phyloP scores from a whole-genome alignment of 2,329 filamentous ascomycete species.

The Polychaeton citri region DNA sequence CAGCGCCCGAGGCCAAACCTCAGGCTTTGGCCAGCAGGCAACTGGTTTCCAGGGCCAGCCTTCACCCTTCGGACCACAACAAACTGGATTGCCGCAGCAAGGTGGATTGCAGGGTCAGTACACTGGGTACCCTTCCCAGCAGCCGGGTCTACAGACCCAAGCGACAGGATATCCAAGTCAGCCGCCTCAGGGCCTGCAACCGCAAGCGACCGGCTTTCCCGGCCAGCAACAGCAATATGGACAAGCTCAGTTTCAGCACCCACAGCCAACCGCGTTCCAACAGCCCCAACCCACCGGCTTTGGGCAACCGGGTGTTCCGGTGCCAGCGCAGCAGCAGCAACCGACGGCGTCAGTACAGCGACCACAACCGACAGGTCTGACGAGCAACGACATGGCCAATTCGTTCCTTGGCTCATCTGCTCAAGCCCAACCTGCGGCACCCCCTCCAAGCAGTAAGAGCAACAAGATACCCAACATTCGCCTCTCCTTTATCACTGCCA shows the following conservation, averaged over 20 bases:
- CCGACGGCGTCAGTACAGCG: slow-evolving; percentile 29
- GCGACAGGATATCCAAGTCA: slow-evolving; percentile 20
- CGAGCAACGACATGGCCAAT: slow-evolving; percentile 50
- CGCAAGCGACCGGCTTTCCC: slow-evolving; percentile 22
- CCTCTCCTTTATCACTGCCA: slow-evolving; percentile 87
- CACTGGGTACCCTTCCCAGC: slow-evolving; percentile 45
- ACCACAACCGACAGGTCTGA: slow-evolving; percentile 46
- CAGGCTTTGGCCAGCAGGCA: slow-evolving; percentile 42
- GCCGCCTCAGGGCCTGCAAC: slow-evolving; percentile 35
- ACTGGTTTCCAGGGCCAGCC: slow-evolving; percentile 42
- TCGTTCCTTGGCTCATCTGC: slow-evolving; percentile 41
- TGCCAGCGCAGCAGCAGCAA: slow-evolving; percentile 41
- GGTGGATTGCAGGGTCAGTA: slow-evolving; percentile 50
- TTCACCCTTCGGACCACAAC: slow-evolving; percentile 41
- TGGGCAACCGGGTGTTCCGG: slow-evolving; percentile 8
- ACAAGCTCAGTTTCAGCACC: slow-evolving; percentile 25
- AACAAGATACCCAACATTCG: slow-evolving; percentile 87
- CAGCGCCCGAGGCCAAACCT: slow-evolving; percentile 54
- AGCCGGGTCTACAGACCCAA: slow-evolving; percentile 23
- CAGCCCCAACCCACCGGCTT: slow-evolving; percentile 27
- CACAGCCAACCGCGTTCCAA: slow-evolving; percentile 40
- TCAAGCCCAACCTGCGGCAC: slow-evolving; percentile 43
- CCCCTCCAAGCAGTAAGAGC: slow-evolving; percentile 49
- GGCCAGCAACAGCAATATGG: slow-evolving; percentile 35
- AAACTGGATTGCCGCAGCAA: slow-evolving; percentile 41